These are phyloP conservation scores for Solanum hybrid DNA, from an alignment of 305 asterid species.

Conservation along the genomic window DNA sequence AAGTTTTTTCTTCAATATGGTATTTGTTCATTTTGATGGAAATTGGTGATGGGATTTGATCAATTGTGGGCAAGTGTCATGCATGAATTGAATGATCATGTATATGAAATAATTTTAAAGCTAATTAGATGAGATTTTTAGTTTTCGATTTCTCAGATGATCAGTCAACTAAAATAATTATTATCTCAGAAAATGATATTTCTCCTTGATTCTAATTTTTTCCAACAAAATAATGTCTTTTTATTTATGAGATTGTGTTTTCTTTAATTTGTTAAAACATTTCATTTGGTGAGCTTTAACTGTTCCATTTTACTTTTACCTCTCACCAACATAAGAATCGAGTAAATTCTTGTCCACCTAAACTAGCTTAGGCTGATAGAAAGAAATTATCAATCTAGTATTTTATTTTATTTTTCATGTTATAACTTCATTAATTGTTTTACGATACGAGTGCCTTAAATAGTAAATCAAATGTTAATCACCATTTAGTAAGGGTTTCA, in stretches of 20 bases:
- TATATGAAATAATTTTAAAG: not conserved
- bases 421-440: not conserved
- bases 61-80: not conserved
- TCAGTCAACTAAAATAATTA: not conserved
- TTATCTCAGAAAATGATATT: not conserved
- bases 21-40: not conserved
- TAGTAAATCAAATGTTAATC: not conserved
- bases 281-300: not conserved
- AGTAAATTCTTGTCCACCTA: not conserved
- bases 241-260: not conserved
- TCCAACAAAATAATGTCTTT: not conserved
- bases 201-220: not conserved
- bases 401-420: not conserved
- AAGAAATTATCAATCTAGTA: not conserved
- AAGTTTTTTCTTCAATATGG: not conserved
- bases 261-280: not conserved
- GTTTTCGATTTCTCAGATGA: not conserved
- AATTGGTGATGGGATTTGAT: not conserved
- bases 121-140: not conserved
- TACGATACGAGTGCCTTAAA: not conserved
- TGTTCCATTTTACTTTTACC: not conserved
- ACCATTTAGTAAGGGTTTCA: not conserved
- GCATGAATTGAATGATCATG: not conserved
- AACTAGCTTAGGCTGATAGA: not conserved
- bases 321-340: not conserved